These are phyloP conservation scores for Gyrodon lividus DNA, from an alignment of 768 basidiomycete genomes.

Conservation along the genomic window DNA sequence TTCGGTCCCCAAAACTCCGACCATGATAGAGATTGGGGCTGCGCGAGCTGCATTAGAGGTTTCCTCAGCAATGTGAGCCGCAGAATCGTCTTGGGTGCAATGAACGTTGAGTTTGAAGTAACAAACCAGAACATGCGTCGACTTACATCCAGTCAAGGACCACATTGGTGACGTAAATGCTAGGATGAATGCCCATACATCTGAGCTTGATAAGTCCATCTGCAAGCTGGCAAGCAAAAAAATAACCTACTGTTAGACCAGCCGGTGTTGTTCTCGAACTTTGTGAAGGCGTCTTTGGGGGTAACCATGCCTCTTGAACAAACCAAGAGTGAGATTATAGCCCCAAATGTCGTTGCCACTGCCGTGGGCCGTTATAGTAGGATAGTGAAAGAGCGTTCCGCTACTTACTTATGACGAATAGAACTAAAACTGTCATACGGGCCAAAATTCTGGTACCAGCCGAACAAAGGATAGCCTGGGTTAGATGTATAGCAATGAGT, in stretches of 20 bases:
- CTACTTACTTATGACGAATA: constrained; percentile 18
- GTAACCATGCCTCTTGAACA: constrained; percentile 18
- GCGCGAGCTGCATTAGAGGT: constrained; percentile 41
- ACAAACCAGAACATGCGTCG: neutral
- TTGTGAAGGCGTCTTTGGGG: constrained; percentile 18
- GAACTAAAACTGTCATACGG: constrained; percentile 17
- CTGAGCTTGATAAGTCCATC: constrained; percentile 2
- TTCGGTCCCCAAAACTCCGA: constrained; percentile 39
- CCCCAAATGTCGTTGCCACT: constrained; percentile 21
- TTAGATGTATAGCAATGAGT: constrained; percentile 16
- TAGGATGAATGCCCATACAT: constrained; percentile 25
- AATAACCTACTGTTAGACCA: constrained; percentile 18
- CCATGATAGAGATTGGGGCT: constrained; percentile 45
- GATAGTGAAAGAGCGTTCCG: neutral
- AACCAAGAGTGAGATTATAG: constrained; percentile 15
- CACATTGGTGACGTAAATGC: constrained; percentile 29
- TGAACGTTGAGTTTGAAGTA: neutral
- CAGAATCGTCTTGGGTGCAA: constrained; percentile 41
- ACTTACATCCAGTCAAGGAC: constrained; percentile 23
- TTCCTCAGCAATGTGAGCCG: constrained; percentile 48
- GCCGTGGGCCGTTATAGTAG: neutral
- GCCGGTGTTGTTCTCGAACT: constrained; percentile 27
- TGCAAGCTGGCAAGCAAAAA: neutral
- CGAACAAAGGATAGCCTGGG: constrained; percentile 22
- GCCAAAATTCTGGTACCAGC: constrained; percentile 22